Evolutionary conservation across 371 early-diverging fungal genomes (phyloP), one percentile per base, ranked within the genome.

Genomic region (Lichtheimia ramosa): DNA sequence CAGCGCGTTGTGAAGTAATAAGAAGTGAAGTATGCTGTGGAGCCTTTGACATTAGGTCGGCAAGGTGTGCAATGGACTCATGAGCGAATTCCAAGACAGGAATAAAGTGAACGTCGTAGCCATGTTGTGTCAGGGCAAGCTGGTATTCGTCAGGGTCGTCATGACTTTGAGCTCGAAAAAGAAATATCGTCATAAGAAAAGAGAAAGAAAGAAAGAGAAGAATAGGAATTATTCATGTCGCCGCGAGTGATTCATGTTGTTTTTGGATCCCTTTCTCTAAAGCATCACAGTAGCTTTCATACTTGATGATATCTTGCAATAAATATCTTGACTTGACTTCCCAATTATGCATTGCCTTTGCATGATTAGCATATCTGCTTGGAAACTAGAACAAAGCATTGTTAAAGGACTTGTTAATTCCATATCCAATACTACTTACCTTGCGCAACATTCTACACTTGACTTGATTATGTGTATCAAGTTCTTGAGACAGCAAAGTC

Each of bases 261-360:
- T 46, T 8, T 24, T 20, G 43, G n/a, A 43, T 41, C 15, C 89
- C 82, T 21, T 86, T 83, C 62, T 92, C 85, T 50, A 92, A 68
- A 6, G 76, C 81, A 60, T 90, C 86, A 23, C 86, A 84, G 60
- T 95, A 95, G 62, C 89, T 90, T 69, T 90, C 85, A 63, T 94
- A 94, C 63, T 93, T 93, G 65, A 93, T 89, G 61, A 92, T 86
- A 71, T 95, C 95, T 66, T 88, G 85, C 56, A 93, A 72, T 58
- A 95, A 70, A 65, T 91, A 91, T 56, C 89, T 86, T 14, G 91
- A 86, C 69, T 91, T 93, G 40, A 85, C 74, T 66, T 90, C 91
- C 96, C 96, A 95, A 64, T 95, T 95, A 5, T 83, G 62, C 59
- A 90, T 77, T 1, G 89, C 95, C 61, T 84, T 89, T 5, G 84